Conservation (phyloP, 169 alveolate genomes). For the Cryptosporidium tyzzeri region DNA sequence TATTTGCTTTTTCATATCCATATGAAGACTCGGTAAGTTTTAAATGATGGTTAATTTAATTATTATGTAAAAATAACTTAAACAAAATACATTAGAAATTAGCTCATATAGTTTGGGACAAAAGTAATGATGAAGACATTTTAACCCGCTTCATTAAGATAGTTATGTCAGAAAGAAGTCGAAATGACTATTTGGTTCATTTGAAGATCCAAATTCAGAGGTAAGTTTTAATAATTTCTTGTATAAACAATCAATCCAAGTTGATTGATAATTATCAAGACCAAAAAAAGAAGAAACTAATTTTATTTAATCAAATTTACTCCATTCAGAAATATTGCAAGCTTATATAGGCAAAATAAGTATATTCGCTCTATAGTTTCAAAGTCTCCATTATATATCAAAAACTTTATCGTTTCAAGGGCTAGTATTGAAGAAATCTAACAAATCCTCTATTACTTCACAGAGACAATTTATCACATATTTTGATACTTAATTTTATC, state of each 20-base stretch:
- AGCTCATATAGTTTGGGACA: conserved; percentile 39
- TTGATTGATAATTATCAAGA: not conserved
- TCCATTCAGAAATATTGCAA: conserved; percentile 31
- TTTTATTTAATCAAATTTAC: not conserved
- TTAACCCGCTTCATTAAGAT: conserved; percentile 1
- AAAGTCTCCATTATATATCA: conserved; percentile 6
- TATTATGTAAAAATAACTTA: not conserved
- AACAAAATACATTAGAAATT: conserved; percentile 7
- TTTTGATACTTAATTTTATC: not conserved
- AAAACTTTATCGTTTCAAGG: conserved; percentile 15
- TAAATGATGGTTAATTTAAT: not conserved
- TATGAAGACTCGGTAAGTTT: conserved; percentile 74
- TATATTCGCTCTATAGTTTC: conserved; percentile 21
- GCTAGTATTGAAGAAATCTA: conserved; percentile 41
- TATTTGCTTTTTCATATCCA: conserved; percentile 74
- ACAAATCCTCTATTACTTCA: not conserved
- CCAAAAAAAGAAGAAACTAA: not conserved
- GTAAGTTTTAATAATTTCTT: conserved; percentile 21
- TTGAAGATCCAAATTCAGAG: conserved; percentile 9
- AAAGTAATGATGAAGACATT: conserved; percentile 48
- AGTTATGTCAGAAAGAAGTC: not conserved
- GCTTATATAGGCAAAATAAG: conserved; percentile 36
- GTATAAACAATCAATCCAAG: not conserved
- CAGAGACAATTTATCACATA: too few species aligned
- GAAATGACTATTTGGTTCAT: conserved; percentile 37